Conservation (phyloP, 2,329 filamentous ascomycete genomes). For the Pseudocercospora cruenta region DNA sequence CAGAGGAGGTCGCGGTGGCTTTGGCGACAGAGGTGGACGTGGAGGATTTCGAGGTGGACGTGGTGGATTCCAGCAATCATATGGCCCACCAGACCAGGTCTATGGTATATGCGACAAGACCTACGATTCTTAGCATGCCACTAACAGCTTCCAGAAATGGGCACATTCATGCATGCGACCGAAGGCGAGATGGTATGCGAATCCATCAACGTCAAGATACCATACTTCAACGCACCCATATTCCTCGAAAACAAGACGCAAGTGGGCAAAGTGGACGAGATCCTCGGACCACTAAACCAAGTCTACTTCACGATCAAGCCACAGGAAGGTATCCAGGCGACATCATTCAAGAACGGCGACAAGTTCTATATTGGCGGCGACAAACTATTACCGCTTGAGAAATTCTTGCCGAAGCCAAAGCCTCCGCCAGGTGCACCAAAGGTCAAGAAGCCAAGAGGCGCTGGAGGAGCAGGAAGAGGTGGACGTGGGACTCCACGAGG, state of each 20-base stretch:
- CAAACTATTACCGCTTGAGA: constrained; percentile 92
- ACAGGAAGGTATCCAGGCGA: constrained; percentile 91
- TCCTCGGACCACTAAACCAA: constrained; percentile 95
- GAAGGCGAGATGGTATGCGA: constrained; percentile 98
- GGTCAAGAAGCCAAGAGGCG: constrained; percentile 70
- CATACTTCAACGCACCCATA: constrained; percentile 98
- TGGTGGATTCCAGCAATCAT: constrained; percentile 42
- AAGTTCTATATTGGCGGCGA: constrained; percentile 89
- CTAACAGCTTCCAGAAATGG: constrained; percentile 67
- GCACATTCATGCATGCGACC: constrained; percentile 88
- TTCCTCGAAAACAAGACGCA: constrained; percentile 95
- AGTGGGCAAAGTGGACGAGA: constrained; percentile 95
- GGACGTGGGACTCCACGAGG: constrained; percentile 59
- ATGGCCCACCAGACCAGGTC: constrained; percentile 50
- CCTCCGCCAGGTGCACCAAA: constrained; percentile 65
- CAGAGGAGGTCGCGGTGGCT: constrained; percentile 17
- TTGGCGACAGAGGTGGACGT: constrained; percentile 27
- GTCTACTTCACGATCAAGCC: constrained; percentile 99
- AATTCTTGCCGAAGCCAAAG: constrained; percentile 96
- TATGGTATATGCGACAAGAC: constrained; percentile 39
- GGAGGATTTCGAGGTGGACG: constrained; percentile 29
- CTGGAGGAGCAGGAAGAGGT: constrained; percentile 44
- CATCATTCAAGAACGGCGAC: constrained; percentile 93
- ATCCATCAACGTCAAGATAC: constrained; percentile 91
- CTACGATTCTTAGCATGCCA: not conserved